A percentile compares a stretch with the other conserved stretches of the same genome.
Evolutionary conservation across 805 yeast species (phyloP).

Genomic region (Saccharomycopsis sp.): DNA sequence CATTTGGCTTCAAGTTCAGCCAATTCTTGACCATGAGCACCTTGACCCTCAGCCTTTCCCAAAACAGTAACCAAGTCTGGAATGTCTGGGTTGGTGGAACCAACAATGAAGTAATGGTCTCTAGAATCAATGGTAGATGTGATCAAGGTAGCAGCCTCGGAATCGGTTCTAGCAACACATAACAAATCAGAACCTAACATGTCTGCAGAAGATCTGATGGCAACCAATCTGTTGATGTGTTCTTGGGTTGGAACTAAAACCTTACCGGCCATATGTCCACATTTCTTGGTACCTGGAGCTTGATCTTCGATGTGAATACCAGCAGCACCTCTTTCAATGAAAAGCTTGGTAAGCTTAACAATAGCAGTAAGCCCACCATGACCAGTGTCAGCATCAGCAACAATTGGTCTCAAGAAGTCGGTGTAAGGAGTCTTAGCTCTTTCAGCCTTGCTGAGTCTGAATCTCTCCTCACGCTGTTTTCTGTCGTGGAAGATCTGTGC

Average conservation of each 20-base stretch:
- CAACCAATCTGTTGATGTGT: conserved; percentile 89
- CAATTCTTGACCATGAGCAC: conserved; percentile 65
- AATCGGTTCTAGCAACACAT: conserved; percentile 91
- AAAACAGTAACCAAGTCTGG: conserved; percentile 69
- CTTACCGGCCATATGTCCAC: conserved; percentile 99
- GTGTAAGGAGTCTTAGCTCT: conserved; percentile 65
- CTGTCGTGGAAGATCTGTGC: conserved; percentile 97
- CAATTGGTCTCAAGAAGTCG: conserved; percentile 89
- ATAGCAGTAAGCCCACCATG: conserved; percentile 98
- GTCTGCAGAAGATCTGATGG: conserved; percentile 93
- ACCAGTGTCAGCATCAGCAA: conserved; percentile 98
- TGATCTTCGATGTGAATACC: conserved; percentile 99
- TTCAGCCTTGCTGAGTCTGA: conserved; percentile 50
- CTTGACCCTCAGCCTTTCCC: conserved; percentile 73
- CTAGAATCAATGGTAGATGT: conserved; percentile 91
- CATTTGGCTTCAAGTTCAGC: conserved; percentile 75
- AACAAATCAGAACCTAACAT: conserved; percentile 81
- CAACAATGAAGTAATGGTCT: conserved; percentile 88
- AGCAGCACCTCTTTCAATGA: conserved; percentile 97
- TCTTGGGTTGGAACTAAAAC: conserved; percentile 96
- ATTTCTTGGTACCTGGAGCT: conserved; percentile 97
- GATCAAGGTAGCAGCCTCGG: conserved; percentile 94
- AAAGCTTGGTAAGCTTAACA: conserved; percentile 89
- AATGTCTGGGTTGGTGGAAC: conserved; percentile 80
- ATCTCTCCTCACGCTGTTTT: conserved; percentile 85